Conservation (phyloP, 768 basidiomycete genomes). For the Pholiota conissans region DNA sequence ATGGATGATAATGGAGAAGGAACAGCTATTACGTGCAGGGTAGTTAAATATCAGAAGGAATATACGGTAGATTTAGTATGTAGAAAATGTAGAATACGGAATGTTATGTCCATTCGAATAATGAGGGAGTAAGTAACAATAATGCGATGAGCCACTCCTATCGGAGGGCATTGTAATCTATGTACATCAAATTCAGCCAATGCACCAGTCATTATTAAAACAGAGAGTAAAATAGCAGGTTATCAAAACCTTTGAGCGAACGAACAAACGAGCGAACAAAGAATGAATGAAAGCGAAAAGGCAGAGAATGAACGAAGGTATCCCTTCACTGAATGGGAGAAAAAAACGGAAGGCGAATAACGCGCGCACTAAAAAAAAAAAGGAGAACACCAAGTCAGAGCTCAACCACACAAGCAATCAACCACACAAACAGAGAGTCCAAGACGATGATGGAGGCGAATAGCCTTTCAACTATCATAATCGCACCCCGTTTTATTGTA, state of each 20-base stretch:
- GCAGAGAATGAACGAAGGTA: background rate
- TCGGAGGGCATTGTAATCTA: background rate
- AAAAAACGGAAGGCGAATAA: background rate
- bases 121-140: background rate
- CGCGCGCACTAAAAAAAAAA: too few species aligned
- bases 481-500: slow-evolving; percentile 30
- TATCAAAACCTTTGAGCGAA: background rate
- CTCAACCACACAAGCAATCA: too few species aligned
- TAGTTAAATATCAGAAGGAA: background rate
- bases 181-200: background rate
- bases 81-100: too few species aligned
- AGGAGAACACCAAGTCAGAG: too few species aligned
- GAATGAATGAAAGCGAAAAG: background rate
- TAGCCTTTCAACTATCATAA: slow-evolving; percentile 18
- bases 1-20: background rate
- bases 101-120: background rate
- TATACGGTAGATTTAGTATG: background rate
- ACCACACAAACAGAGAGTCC: too few species aligned
- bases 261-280: background rate
- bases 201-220: background rate
- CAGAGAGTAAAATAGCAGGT: background rate
- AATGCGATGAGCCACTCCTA: background rate
- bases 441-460: too few species aligned
- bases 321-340: too few species aligned
- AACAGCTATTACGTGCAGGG: background rate